Evolutionary conservation across 2,329 filamentous ascomycete species (phyloP), one percentile per base, ranked within the genome.

Genomic region (Orbilia ellipsospora): DNA sequence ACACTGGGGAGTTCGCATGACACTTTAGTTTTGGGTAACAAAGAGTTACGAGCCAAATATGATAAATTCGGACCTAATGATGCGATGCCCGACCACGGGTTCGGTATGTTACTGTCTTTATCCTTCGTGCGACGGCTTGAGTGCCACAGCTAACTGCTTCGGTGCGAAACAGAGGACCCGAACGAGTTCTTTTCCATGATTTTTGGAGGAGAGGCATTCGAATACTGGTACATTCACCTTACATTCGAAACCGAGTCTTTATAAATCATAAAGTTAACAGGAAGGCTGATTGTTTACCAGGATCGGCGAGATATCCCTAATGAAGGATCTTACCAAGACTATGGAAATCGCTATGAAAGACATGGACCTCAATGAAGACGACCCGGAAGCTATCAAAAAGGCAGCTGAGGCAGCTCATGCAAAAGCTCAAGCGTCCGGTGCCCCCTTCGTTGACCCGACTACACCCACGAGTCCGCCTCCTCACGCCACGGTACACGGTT

Each of bases 171-270:
- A 88, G 88, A 91, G 85, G 95, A 99, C 82, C 95, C 95, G 0
- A 88, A 93, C 78, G 95, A 99, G 84, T 99, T 99, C 87, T 99
- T 99, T 84, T 92, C 92, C 80, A 96, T 94, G 86, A 99, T 99
- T 80, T 99, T 99, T 81, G 95, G 95, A 79, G 95, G 95, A 75
- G 94, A 97, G 80, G 93, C 94, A 12, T 99, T 99, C 81, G 86
- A 91, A 76, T 94, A 99, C 85, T 93, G 95, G 79, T 80, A 75
- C 42, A 45, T 60, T 2, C 2, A 16, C 16, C 26, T 50, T 5
- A n/a, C 8, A 4, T 4, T 13, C 16, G 15, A 26, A n/a, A 10
- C 2, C 18, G 10, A 10, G 31, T 10, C 2, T 13, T 7, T 42
- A 26, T 0, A 12, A 45, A 23, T 3, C 5, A 16, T 12, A 20